These are phyloP conservation scores for Wickerhamiella bombiphila DNA, from an alignment of 805 yeast species.

Conservation along the genomic window DNA sequence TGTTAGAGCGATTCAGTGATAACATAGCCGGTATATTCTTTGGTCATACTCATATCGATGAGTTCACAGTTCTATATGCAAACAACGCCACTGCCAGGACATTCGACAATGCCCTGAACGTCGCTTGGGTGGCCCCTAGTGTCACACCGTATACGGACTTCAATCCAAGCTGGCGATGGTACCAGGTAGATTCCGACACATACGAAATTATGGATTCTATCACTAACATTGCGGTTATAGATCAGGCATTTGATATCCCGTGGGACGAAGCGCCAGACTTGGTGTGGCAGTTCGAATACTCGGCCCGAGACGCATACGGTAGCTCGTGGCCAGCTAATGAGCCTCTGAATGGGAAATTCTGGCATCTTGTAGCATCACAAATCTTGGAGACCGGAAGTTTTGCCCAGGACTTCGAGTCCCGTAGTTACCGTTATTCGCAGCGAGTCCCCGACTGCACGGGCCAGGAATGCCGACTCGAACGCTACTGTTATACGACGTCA, in stretches of 20 bases:
- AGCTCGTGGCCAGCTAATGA: slow-evolving; percentile 40
- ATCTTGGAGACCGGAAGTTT: slow-evolving; percentile 30
- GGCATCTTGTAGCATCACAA: slow-evolving; percentile 41
- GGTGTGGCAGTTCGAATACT: slow-evolving; percentile 47
- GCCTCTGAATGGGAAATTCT: slow-evolving; percentile 54
- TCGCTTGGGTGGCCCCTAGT: slow-evolving; percentile 54
- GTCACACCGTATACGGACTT: slow-evolving; percentile 45
- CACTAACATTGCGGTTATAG: slow-evolving; percentile 46
- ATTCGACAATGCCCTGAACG: slow-evolving; percentile 34
- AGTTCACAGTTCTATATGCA: slow-evolving; percentile 44
- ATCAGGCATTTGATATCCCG: slow-evolving; percentile 30
- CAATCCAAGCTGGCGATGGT: slow-evolving; percentile 63
- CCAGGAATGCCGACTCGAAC: slow-evolving; percentile 24
- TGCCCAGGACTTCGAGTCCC: slow-evolving; percentile 36
- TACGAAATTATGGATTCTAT: slow-evolving; percentile 46
- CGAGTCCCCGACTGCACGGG: slow-evolving; percentile 34
- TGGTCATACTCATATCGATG: slow-evolving; percentile 61
- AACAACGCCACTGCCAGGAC: slow-evolving; percentile 31
- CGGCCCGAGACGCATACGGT: slow-evolving; percentile 46
- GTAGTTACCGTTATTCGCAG: slow-evolving; percentile 42
- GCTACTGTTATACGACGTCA: slow-evolving; percentile 29
- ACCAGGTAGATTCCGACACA: slow-evolving; percentile 46
- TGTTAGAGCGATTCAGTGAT: slow-evolving; percentile 49
- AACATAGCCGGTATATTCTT: slow-evolving; percentile 55
- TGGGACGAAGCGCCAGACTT: slow-evolving; percentile 31